Conservation (phyloP, 768 basidiomycete species). For the Leucocoprinus leucothites region DNA sequence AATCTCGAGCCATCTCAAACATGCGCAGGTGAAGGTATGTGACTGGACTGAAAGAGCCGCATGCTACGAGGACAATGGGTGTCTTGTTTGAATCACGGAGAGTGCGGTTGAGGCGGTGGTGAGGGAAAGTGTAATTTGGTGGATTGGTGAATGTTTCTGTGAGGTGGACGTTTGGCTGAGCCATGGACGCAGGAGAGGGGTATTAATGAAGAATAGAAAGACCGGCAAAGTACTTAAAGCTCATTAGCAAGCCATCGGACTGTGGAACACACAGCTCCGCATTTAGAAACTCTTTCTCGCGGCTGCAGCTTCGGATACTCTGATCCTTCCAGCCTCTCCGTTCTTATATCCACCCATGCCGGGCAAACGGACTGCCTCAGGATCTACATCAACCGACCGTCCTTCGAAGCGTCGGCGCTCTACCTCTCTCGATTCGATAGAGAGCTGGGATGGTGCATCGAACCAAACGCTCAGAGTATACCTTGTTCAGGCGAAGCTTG, state of each 20-base stretch:
- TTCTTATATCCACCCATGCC: constrained; percentile 1
- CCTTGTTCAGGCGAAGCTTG: constrained; percentile 38
- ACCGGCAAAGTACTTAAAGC: constrained; percentile 10
- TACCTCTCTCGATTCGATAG: background rate
- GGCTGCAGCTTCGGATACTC: constrained; percentile 7
- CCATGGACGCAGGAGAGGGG: constrained; percentile 23
- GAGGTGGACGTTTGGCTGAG: constrained; percentile 24
- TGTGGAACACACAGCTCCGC: constrained; percentile 3
- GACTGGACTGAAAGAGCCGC: constrained; percentile 96
- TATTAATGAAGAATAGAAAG: constrained; percentile 1
- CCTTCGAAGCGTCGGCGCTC: constrained; percentile 10
- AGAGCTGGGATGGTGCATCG: constrained; percentile 8
- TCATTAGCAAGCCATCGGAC: constrained; percentile 9
- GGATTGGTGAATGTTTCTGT: constrained; percentile 57
- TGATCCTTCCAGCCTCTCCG: background rate
- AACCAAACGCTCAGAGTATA: constrained; percentile 21
- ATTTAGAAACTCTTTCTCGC: constrained; percentile 29
- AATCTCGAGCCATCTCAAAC: constrained; percentile 99
- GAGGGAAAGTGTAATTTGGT: constrained; percentile 64
- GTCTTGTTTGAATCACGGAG: constrained; percentile 65
- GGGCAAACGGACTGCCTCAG: constrained; percentile 1
- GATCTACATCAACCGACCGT: background rate
- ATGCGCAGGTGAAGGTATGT: constrained; percentile 98
- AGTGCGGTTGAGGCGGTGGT: constrained; percentile 55
- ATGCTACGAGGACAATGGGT: constrained; percentile 93